Base-by-base conservation (phyloP, 2,329 filamentous ascomycete genomes). In the Penicillium sp. region DNA sequence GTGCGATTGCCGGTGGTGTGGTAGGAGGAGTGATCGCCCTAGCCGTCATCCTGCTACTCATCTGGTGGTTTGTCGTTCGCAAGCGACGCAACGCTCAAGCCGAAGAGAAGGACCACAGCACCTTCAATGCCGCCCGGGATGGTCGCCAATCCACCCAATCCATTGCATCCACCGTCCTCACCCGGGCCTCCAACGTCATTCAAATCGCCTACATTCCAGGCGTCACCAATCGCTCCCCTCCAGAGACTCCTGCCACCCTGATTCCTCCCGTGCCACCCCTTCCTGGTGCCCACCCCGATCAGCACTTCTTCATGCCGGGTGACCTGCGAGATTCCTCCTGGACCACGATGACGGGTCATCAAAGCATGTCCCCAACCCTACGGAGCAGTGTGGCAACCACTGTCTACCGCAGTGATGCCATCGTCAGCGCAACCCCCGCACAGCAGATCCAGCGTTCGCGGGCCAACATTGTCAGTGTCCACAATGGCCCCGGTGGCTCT, bases 161-260 rank as follows among this genome's bases (percentile, higher is more conserved):
- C 13, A 92, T 99, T 73, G 95, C 95, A 16, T 97, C 93, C 10
- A 98, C 94, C 28, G 93, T 98, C 61, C 85, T 97, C 62, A 98
- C 95, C 19, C 89, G 95, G 64, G 95, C 95, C 52, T 98, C 95
- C 72, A 99, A 99, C 81, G 94, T 99, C 75, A 99, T 99, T 71
- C 95, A 98, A 79, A 99, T 99, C 78, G 95, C 95, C 58, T 99
- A 98, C 77, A 98, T 99, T 67, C 95, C 95, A 14, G 95, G 95
- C 62, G 93, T 98, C 71, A 97, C 92, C 62, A 97, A 97, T 79
- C 87, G 94, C 68, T 93, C 93, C 13, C 88, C 89, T 7, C 90
- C 91, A 5, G 89, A 90, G n/a, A 94, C 92, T 0, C 91, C 92
- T 3, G 88, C 87, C 42, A 81, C 92, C 22, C 85, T 94, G 54